These are phyloP conservation scores for Starmerella kuoi DNA, from an alignment of 805 yeast species.

Conservation along the genomic window DNA sequence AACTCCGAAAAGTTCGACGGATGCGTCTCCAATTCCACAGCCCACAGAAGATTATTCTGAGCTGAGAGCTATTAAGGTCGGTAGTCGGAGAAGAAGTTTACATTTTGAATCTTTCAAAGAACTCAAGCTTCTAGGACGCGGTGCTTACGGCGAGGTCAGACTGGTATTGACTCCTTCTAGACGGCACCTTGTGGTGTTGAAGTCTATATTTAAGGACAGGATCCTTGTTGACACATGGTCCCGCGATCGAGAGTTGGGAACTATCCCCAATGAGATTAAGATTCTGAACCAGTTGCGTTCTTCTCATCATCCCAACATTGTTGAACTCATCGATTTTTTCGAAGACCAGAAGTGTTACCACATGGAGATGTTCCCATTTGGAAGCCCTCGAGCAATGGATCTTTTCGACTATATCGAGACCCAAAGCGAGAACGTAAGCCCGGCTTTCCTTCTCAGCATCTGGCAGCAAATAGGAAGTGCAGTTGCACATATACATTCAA, in stretches of 20 bases:
- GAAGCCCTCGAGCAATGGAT: conserved; percentile 72
- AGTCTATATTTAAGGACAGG: conserved; percentile 82
- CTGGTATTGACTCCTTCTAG: conserved; percentile 43
- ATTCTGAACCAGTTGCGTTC: conserved; percentile 63
- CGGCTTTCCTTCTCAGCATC: conserved; percentile 5
- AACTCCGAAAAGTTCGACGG: neutral
- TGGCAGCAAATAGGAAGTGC: conserved; percentile 59
- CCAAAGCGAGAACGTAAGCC: neutral
- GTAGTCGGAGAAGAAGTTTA: conserved; percentile 57
- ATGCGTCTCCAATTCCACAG: neutral
- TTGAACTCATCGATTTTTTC: conserved; percentile 77
- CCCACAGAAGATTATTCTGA: conserved; percentile 3
- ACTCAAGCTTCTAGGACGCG: conserved; percentile 78
- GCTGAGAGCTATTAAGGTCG: conserved; percentile 37
- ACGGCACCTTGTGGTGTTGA: conserved; percentile 58
- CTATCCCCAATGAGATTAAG: conserved; percentile 93
- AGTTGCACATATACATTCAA: conserved; percentile 60
- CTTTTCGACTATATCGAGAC: conserved; percentile 78
- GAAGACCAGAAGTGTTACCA: conserved; percentile 86
- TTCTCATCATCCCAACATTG: conserved; percentile 76
- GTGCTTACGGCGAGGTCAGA: conserved; percentile 85
- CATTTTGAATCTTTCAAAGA: conserved; percentile 58
- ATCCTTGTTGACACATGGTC: conserved; percentile 97
- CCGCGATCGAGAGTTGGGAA: conserved; percentile 78
- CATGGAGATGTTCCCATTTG: conserved; percentile 84